phyloP scores from a whole-genome alignment of 2,329 filamentous ascomycete species.

The Aspergillus sp. region DNA sequence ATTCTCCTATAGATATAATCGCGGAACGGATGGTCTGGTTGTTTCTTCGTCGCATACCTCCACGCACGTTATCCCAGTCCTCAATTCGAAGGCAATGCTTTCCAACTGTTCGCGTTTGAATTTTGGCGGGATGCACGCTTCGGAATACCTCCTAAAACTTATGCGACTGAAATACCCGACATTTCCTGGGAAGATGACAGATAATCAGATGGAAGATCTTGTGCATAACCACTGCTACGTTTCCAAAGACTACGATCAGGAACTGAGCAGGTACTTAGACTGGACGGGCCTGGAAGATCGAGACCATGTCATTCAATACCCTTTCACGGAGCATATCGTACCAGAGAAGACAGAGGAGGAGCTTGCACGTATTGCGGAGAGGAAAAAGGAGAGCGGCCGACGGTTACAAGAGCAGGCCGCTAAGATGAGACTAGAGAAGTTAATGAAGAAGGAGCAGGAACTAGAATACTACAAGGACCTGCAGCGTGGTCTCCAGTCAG shows the following conservation, averaged over 20 bases:
- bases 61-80: conserved; percentile 91
- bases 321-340: conserved; percentile 86
- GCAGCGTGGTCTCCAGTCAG: conserved; percentile 67
- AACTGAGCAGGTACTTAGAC: conserved; percentile 75
- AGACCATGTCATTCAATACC: conserved; percentile 86
- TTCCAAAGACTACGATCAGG: conserved; percentile 76
- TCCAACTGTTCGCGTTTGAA: conserved; percentile 85
- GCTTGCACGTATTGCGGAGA: conserved; percentile 82
- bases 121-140: conserved; percentile 88
- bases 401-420: conserved; percentile 92
- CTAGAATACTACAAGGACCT: conserved; percentile 90
- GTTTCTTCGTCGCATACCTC: conserved; percentile 90
- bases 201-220: conserved; percentile 83
- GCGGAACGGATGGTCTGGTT: conserved; percentile 81
- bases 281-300: conserved; percentile 91
- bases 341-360: conserved; percentile 94
- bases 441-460: conserved; percentile 94
- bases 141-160: conserved; percentile 88
- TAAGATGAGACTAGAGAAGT: conserved; percentile 92
- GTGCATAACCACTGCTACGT: conserved; percentile 88
- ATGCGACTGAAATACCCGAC: conserved; percentile 88
- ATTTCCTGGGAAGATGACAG: conserved; percentile 81
- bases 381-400: conserved; percentile 90
- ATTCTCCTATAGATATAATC: conserved; percentile 93
- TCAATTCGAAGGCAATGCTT: conserved; percentile 80